Conservation (phyloP, 768 basidiomycete species). For the Tricholoma sp. region DNA sequence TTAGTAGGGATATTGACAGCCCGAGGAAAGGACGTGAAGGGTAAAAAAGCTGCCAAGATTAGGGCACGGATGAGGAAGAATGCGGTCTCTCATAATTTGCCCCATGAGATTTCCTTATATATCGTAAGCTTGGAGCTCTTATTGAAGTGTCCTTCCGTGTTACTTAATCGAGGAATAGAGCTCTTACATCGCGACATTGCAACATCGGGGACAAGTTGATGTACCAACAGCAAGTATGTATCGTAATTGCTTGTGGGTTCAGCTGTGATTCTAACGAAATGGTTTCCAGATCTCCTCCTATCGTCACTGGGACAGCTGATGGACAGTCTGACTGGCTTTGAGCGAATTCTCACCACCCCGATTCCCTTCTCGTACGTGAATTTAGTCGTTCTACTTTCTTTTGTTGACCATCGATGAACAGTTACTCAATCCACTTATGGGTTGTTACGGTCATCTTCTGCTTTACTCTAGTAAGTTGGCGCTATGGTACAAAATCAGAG, state of each 20-base stretch:
- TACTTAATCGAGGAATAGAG: constrained; percentile 34
- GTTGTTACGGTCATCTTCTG: constrained; percentile 56
- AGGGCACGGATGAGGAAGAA: constrained; percentile 45
- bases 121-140: constrained; percentile 35
- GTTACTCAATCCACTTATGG: constrained; percentile 69
- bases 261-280: not conserved
- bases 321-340: constrained; percentile 63
- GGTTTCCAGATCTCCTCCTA: constrained; percentile 38
- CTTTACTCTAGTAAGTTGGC: constrained; percentile 45
- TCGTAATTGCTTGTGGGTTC: not conserved
- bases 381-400: not conserved
- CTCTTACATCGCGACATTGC: constrained; percentile 60
- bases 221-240: constrained; percentile 56
- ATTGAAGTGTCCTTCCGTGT: not conserved
- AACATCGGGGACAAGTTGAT: constrained; percentile 50
- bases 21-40: constrained; percentile 46
- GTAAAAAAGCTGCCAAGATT: constrained; percentile 55
- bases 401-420: constrained; percentile 17
- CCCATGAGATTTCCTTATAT: constrained; percentile 66
- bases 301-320: constrained; percentile 49
- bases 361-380: constrained; percentile 64
- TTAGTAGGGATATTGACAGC: constrained; percentile 42
- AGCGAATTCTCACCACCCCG: constrained; percentile 70
- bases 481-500: not conserved
- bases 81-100: constrained; percentile 53